These are phyloP conservation scores for Aspergillus piperis DNA, from an alignment of 2,329 filamentous ascomycete genomes.

Conservation along the genomic window DNA sequence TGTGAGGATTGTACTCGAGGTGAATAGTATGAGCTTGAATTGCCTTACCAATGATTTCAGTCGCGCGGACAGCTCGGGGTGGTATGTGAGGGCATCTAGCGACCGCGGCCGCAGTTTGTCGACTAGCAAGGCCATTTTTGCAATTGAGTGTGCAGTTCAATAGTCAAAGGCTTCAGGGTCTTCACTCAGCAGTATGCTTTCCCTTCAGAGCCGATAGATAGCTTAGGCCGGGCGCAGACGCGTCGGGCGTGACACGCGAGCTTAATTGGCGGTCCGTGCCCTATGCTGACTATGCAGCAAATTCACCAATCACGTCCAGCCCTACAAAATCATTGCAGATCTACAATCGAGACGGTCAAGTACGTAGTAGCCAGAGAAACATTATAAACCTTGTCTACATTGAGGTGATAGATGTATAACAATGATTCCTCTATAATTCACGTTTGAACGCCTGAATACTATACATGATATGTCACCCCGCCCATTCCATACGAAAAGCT, in stretches of 20 bases:
- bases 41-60: slow-evolving; percentile 74
- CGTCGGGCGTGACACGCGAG: slow-evolving; percentile 38
- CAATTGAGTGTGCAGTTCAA: neutral
- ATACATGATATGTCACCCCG: neutral
- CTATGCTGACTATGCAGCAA: slow-evolving; percentile 1
- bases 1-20: slow-evolving; percentile 6
- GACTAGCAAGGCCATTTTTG: slow-evolving; percentile 63
- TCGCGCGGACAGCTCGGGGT: slow-evolving; percentile 81
- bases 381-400: no score
- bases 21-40: neutral
- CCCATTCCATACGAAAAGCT: neutral
- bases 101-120: slow-evolving; percentile 61
- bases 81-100: slow-evolving; percentile 71
- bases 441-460: neutral
- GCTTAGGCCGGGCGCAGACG: slow-evolving; percentile 27
- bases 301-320: neutral
- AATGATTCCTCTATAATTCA: no score
- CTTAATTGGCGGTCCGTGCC: slow-evolving; percentile 44
- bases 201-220: slow-evolving; percentile 5
- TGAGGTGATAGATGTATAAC: neutral
- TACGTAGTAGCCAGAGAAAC: neutral
- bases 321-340: neutral
- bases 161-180: neutral
- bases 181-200: neutral
- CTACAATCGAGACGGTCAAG: neutral